Percentiles rank a stretch among this genome's conserved stretches.
Conservation (phyloP, 75 land plant genomes). For the Isoetes taiwanensis region DNA sequence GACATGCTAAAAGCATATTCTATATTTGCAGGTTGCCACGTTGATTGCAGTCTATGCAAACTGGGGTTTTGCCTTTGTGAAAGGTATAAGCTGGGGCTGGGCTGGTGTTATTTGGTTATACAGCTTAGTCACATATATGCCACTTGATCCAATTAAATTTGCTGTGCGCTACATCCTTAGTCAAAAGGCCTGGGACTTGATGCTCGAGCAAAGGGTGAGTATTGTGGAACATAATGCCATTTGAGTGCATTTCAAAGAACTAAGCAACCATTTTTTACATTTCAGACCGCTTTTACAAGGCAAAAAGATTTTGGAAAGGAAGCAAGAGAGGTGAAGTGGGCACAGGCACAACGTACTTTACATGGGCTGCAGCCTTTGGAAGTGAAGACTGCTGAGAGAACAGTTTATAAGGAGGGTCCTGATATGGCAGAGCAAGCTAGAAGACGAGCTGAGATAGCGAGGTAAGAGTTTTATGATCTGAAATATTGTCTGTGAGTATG, state of each 20-base stretch:
- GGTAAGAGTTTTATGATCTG: not conserved
- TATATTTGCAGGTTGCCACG: conserved; percentile 5
- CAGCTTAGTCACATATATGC: not conserved
- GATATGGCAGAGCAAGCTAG: conserved; percentile 2
- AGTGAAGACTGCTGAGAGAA: not conserved
- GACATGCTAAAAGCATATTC: too few species aligned
- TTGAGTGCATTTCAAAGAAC: not conserved
- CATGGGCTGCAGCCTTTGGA: conserved; percentile 1
- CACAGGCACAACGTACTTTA: not conserved
- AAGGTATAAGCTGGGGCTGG: conserved; percentile 3
- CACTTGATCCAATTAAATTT: conserved; percentile 1
- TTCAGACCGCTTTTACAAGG: conserved; percentile 5
- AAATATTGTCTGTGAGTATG: too few species aligned
- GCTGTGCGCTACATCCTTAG: not conserved
- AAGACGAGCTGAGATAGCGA: not conserved
- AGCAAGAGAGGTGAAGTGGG: conserved; percentile 2
- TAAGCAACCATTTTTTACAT: not conserved
- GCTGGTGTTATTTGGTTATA: not conserved
- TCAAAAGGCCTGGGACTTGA: not conserved
- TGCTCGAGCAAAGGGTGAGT: not conserved
- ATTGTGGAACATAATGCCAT: not conserved
- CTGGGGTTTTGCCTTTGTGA: not conserved
- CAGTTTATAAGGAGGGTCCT: not conserved
- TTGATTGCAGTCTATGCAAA: conserved; percentile 1
- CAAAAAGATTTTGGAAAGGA: conserved; percentile 4